Evolutionary conservation across 805 yeast genomes (phyloP), one percentile per base, ranked within the genome.

Genomic region (Barnettozyma californica): DNA sequence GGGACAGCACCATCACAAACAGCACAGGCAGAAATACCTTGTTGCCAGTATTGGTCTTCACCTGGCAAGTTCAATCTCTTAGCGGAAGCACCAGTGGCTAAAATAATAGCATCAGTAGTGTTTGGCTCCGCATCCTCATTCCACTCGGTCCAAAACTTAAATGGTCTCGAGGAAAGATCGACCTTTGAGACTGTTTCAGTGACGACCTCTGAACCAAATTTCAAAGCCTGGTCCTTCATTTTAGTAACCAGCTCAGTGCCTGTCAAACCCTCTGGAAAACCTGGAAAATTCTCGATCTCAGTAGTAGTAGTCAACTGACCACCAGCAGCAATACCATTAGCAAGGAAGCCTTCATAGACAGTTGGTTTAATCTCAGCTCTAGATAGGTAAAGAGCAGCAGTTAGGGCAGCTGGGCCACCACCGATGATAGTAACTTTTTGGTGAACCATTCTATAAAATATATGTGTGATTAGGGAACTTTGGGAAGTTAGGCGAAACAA

Each of bases 1-100:
- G 99, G 99, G 44, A 94, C 95, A 31, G 99, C 99, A 71, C 99
- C 99, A 68, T 94, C 99, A 74, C 99, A 94, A 53, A 94, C 99
- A 37, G 99, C 99, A 77, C 99, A 94, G 16, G 99, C 99, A 59
- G 96, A 87, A 58, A 94, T 94, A 69, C 99, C 99, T 68, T 85
- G 86, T 76, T 94, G 99, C 99, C 99, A 94, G 80, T 94, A 94
- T 33, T 79, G 78, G 58, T 94, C 98, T 75, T 94, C 99, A 61
- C 99, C 99, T 51, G 97, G 96, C 53, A 94, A 75, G 66, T 79
- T 71, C 72, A 94, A 78, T 76, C 99, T 87, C 78, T 84, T 89
- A 51, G 99, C 99, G 37, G 96, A 85, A 20, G 99, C 99, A 66
- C 99, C 99, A 43, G 99, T 94, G 57, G 99, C 96, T 54, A 94